Base-by-base conservation (phyloP, 805 yeast genomes). In the Kluyveromyces dobzhanskii region DNA sequence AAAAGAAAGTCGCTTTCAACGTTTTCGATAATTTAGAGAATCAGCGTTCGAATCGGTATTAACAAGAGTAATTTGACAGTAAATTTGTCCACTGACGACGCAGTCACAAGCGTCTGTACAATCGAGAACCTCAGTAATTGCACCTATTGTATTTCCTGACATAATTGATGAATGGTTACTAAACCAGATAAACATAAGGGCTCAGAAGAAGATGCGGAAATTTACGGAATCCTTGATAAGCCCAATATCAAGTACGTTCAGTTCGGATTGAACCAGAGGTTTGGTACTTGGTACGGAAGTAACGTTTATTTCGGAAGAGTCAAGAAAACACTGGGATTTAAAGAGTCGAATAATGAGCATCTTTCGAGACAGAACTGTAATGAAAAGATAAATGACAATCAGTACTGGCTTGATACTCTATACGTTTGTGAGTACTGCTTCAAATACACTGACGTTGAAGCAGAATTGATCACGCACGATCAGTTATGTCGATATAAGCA, bases 211-310 rank as follows among this genome's bases (percentile, higher is more conserved):
- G 64, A 61, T 18, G 66, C 66, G 4, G 70, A 52, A 10, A 33
- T 56, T 4, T 83, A 84, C 51, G 94, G 90, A 10, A 69, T 77
- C 1, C 52, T 80, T 26, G 70, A 75, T 32, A 57, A 63, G 39
- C 68, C 84, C 11, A 88, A 88, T 64, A 78, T 88, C 31, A 60
- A 56, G 6, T 57, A 71, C 18, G 84, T 90, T 7, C 71, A 69
- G 25, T 74, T 85, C 44, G 97, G 96, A 0, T 17, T 52, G 17
- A 67, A 71, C 16, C 71, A 67, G 47, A 72, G 71, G 42, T 76
- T 88, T 44, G 71, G 76, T 39, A 80, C 97, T 2, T 86, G 97
- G 96, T 87, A 82, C 56, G 92, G 94, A 0, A 82, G 83, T 50
- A 74, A 85, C 3, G 94, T 86, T 1, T 81, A 85, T 55, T 85